phyloP scores from a whole-genome alignment of 495 filamentous ascomycete species.

The Neurospora intermedia region DNA sequence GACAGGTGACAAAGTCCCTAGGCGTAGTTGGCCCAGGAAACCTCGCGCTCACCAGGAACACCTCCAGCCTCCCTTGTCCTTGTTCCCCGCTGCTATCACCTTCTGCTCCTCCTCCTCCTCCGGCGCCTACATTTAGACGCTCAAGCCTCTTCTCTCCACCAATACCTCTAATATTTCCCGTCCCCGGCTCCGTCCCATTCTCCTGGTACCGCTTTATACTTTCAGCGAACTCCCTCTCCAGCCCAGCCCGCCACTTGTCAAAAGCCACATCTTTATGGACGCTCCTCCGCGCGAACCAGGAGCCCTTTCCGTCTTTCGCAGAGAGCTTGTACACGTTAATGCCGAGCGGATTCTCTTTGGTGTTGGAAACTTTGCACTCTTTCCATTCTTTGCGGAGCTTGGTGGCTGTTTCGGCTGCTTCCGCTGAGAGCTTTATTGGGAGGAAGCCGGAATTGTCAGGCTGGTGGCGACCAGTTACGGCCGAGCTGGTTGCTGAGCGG shows the following conservation, averaged over 20 bases:
- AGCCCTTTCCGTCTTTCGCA: slow-evolving; percentile 68
- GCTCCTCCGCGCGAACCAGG: slow-evolving; percentile 83
- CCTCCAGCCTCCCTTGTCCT: slow-evolving; percentile 20
- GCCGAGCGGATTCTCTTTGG: slow-evolving; percentile 58
- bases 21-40: slow-evolving; percentile 84
- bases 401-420: slow-evolving; percentile 9
- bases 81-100: slow-evolving; percentile 28
- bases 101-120: slow-evolving; percentile 34
- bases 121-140: slow-evolving; percentile 28
- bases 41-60: slow-evolving; percentile 77
- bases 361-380: slow-evolving; percentile 56
- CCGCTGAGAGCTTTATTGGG: slow-evolving; percentile 8
- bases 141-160: slow-evolving; percentile 68
- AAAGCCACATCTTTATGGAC: slow-evolving; percentile 63
- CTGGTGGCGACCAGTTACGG: slow-evolving; percentile 6
- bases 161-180: slow-evolving; percentile 70
- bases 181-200: slow-evolving; percentile 38
- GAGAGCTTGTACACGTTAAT: slow-evolving; percentile 71
- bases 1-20: slow-evolving; percentile 73
- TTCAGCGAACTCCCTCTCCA: slow-evolving; percentile 53
- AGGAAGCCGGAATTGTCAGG: background rate
- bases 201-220: slow-evolving; percentile 44
- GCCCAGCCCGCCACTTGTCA: slow-evolving; percentile 49
- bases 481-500: slow-evolving; percentile 24
- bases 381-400: slow-evolving; percentile 78